These are phyloP conservation scores for Elsinoe batatas DNA, from an alignment of 2,329 filamentous ascomycete genomes.

Conservation along the genomic window DNA sequence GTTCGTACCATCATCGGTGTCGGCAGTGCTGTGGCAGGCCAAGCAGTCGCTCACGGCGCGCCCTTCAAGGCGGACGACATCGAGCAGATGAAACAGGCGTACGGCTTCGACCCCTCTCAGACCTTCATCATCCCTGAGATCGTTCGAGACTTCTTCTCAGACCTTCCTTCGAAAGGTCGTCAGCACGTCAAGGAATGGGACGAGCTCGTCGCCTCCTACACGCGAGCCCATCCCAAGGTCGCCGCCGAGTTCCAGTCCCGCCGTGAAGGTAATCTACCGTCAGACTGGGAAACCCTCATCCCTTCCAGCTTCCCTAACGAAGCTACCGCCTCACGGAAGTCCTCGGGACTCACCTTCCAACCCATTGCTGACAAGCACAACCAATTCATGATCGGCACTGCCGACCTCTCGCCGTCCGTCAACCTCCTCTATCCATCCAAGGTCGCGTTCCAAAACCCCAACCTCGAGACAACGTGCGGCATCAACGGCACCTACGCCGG, in stretches of 20 bases:
- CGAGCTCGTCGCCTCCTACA: constrained; percentile 35
- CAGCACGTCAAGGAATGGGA: constrained; percentile 41
- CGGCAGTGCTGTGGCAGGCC: constrained; percentile 40
- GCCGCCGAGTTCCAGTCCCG: constrained; percentile 40
- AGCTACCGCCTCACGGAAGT: constrained; percentile 43
- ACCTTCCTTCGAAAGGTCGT: constrained; percentile 38
- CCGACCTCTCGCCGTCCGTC: constrained; percentile 30
- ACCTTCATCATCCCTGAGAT: constrained; percentile 32
- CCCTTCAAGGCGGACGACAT: constrained; percentile 48
- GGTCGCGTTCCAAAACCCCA: constrained; percentile 40
- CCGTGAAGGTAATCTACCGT: constrained; percentile 38
- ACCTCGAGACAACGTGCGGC: constrained; percentile 30
- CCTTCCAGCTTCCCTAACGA: constrained; percentile 38
- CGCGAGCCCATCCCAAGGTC: constrained; percentile 40
- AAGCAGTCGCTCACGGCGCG: constrained; percentile 49
- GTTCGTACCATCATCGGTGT: constrained; percentile 47
- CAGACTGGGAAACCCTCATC: constrained; percentile 42
- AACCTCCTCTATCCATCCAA: constrained; percentile 36
- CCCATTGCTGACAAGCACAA: constrained; percentile 25
- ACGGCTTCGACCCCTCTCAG: constrained; percentile 40
- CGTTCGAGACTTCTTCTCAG: constrained; percentile 44
- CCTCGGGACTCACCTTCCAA: constrained; percentile 36
- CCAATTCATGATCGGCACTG: constrained; percentile 30
- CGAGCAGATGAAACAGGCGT: constrained; percentile 43
- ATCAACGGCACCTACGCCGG: constrained; percentile 45